phyloP scores from a whole-genome alignment of 805 yeast genomes.

The Metschnikowia shivogae region DNA sequence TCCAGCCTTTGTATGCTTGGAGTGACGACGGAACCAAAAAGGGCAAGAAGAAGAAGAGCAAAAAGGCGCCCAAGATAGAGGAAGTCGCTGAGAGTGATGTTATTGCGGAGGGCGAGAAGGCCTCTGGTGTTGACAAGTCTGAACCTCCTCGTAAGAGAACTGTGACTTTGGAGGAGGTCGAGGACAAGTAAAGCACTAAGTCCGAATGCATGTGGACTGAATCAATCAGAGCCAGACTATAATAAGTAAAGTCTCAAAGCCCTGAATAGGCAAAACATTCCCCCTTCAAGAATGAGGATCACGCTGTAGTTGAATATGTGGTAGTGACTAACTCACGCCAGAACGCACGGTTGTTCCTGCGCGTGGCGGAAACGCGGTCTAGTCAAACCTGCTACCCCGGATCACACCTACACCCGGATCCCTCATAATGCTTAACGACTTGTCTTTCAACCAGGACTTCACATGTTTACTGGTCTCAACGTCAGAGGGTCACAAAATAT shows the following conservation, averaged over 20 bases:
- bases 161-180: conserved; percentile 41
- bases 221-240: too few relatives aligned
- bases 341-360: background rate
- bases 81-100: conserved; percentile 5
- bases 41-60: conserved; percentile 20
- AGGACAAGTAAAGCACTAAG: conserved; percentile 18
- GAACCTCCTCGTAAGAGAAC: conserved; percentile 25
- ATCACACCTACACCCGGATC: background rate
- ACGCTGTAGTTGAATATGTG: too few relatives aligned
- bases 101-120: conserved; percentile 15
- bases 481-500: conserved; percentile 30
- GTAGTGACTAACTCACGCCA: too few relatives aligned
- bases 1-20: conserved; percentile 86
- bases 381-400: conserved; percentile 1
- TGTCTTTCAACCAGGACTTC: conserved; percentile 41
- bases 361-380: conserved; percentile 1
- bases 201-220: too few relatives aligned
- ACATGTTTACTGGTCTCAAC: conserved; percentile 38
- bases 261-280: too few relatives aligned
- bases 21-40: conserved; percentile 43
- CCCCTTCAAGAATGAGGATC: too few relatives aligned
- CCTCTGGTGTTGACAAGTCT: conserved; percentile 16
- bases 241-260: too few relatives aligned
- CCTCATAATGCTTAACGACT: conserved; percentile 27
- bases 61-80: conserved; percentile 8